These are phyloP conservation scores for Citeromyces matritensis DNA, from an alignment of 805 yeast genomes.

Conservation along the genomic window DNA sequence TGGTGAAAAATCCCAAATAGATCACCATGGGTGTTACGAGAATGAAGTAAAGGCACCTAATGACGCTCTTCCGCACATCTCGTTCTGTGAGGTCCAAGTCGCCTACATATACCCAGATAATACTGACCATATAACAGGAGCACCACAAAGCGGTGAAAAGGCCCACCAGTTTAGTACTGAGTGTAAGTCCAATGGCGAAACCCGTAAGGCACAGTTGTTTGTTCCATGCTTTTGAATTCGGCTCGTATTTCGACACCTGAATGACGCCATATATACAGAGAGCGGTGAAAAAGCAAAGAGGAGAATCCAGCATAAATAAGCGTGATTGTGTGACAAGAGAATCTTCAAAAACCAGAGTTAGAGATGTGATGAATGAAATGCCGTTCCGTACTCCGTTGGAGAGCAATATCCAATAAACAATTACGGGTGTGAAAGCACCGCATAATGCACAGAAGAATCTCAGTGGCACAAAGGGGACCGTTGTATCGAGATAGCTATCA, in stretches of 20 bases:
- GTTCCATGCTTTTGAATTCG: constrained; percentile 38
- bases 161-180: constrained; percentile 63
- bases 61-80: constrained; percentile 7
- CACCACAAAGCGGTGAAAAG: constrained; percentile 55
- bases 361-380: constrained; percentile 34
- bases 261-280: constrained; percentile 37
- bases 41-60: constrained; percentile 26
- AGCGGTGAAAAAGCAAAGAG: constrained; percentile 26
- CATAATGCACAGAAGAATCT: constrained; percentile 40
- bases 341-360: constrained; percentile 45
- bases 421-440: constrained; percentile 35
- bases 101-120: constrained; percentile 57
- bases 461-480: constrained; percentile 31
- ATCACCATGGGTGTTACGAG: constrained; percentile 39
- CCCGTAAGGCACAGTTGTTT: constrained; percentile 31
- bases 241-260: constrained; percentile 21
- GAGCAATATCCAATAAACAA: constrained; percentile 41
- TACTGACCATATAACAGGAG: constrained; percentile 26
- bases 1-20: constrained; percentile 39
- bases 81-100: constrained; percentile 34
- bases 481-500: constrained; percentile 17
- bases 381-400: constrained; percentile 34
- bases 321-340: constrained; percentile 50
- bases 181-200: constrained; percentile 32
- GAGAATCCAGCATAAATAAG: constrained; percentile 27